A percentile compares a stretch with the other conserved stretches of the same genome.
These are phyloP conservation scores for Sesbania bispinosa DNA, from an alignment of 306 rosid species.

Conservation along the genomic window DNA sequence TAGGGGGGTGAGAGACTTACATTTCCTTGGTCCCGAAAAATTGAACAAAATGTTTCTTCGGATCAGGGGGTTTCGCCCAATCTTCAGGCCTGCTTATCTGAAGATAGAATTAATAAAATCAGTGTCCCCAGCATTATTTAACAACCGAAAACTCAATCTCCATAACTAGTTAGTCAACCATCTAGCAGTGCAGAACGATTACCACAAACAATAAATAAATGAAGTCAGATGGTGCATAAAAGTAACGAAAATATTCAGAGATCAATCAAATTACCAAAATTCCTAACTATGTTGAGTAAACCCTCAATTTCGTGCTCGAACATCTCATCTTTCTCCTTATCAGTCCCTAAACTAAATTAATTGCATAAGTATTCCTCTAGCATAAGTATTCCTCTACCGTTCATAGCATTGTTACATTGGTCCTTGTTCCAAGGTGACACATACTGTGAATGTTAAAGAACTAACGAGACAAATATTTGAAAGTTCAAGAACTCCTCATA, in stretches of 20 bases:
- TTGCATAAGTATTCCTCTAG: too few relatives aligned
- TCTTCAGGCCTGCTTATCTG: conserved; percentile 96
- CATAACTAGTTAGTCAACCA: too few relatives aligned
- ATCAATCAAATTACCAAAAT: background rate
- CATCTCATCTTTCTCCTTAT: too few relatives aligned
- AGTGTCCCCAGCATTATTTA: background rate
- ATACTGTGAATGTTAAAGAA: too few relatives aligned
- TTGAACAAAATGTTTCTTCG: conserved; percentile 79
- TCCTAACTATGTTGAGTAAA: too few relatives aligned
- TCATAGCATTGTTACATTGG: too few relatives aligned
- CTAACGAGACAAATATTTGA: too few relatives aligned
- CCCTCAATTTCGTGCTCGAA: too few relatives aligned
- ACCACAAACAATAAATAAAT: background rate
- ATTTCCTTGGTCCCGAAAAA: conserved; percentile 84
- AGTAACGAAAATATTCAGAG: background rate
- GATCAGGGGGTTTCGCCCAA: conserved; percentile 73
- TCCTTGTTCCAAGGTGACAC: too few relatives aligned
- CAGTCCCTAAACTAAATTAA: too few relatives aligned
- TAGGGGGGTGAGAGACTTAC: conserved; percentile 46
- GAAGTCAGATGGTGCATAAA: background rate
- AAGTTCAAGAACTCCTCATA: too few relatives aligned
- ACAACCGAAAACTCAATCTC: conserved; percentile 6
- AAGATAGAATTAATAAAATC: conserved; percentile 29
- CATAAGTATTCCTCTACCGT: too few relatives aligned
- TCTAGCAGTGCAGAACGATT: background rate